These are phyloP conservation scores for Colletotrichum sp. DNA, from an alignment of 2,329 filamentous ascomycete species.

Conservation along the genomic window DNA sequence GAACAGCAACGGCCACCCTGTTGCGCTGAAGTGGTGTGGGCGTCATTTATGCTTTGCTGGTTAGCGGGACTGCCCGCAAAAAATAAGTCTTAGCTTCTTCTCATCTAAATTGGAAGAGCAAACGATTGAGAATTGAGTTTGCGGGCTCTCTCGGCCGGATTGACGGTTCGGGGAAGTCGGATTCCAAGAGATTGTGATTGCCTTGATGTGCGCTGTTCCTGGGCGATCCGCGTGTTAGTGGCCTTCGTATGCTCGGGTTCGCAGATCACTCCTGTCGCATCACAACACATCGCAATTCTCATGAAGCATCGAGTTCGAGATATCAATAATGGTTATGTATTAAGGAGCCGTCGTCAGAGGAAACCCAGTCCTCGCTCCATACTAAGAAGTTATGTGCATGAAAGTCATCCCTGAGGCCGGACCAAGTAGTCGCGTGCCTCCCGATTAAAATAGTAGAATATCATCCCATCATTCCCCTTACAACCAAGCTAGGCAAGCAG, in stretches of 20 bases:
- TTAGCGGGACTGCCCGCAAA: background rate
- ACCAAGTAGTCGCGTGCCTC: background rate
- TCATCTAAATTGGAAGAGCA: background rate
- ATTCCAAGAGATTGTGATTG: background rate
- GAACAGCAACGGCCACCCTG: background rate
- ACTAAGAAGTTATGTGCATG: constrained; percentile 1
- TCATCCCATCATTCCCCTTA: background rate
- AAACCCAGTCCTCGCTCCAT: background rate
- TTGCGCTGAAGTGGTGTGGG: background rate
- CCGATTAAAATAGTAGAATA: constrained; percentile 6
- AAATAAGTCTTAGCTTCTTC: background rate
- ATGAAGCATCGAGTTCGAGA: background rate
- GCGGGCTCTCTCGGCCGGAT: background rate
- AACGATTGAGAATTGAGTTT: background rate
- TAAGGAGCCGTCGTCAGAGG: constrained; percentile 2
- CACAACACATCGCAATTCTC: background rate
- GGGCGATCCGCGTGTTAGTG: background rate
- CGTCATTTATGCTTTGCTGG: background rate
- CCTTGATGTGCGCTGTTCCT: background rate
- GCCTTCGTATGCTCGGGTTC: background rate
- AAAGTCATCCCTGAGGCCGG: background rate
- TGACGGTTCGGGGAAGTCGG: background rate
- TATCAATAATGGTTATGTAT: background rate
- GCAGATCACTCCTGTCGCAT: background rate
- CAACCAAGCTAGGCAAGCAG: background rate